These are phyloP conservation scores for Sarocladiaceae sp. DNA, from an alignment of 2,329 filamentous ascomycete species.

Conservation along the genomic window DNA sequence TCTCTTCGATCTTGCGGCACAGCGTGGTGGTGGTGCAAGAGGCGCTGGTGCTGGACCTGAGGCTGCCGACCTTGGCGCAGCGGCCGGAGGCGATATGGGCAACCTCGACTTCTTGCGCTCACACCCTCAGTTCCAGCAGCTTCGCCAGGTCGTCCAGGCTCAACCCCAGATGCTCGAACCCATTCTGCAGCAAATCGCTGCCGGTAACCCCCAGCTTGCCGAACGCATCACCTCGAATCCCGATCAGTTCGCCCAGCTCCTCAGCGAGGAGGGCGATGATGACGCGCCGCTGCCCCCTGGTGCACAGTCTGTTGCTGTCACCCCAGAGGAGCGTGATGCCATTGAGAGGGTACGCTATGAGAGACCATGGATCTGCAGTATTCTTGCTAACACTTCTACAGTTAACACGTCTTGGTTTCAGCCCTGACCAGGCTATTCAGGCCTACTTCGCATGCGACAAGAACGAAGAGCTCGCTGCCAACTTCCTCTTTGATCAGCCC, in stretches of 20 bases:
- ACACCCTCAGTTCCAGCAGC: slow-evolving; percentile 96
- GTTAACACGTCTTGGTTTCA: slow-evolving; percentile 90
- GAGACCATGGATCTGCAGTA: not conserved
- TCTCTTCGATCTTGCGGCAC: slow-evolving; percentile 87
- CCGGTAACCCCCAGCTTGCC: slow-evolving; percentile 90
- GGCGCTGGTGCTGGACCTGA: slow-evolving; percentile 33
- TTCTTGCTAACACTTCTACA: slow-evolving; percentile 29
- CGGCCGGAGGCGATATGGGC: slow-evolving; percentile 50
- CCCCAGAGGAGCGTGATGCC: slow-evolving; percentile 91
- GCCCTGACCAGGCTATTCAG: slow-evolving; percentile 89
- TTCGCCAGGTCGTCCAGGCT: slow-evolving; percentile 94
- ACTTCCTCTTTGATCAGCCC: slow-evolving; percentile 96
- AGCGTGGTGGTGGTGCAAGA: slow-evolving; percentile 48
- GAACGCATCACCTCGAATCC: slow-evolving; percentile 87
- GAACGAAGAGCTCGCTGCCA: slow-evolving; percentile 96
- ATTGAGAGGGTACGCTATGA: slow-evolving; percentile 75
- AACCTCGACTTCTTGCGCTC: slow-evolving; percentile 91
- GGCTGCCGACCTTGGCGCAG: slow-evolving; percentile 44
- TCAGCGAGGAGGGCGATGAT: slow-evolving; percentile 82
- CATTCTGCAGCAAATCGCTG: slow-evolving; percentile 90
- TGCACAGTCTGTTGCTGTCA: slow-evolving; percentile 83
- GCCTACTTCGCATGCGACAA: slow-evolving; percentile 99
- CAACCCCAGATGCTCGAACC: slow-evolving; percentile 98
- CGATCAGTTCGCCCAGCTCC: slow-evolving; percentile 83
- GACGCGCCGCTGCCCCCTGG: slow-evolving; percentile 82